Percentiles rank a stretch among this genome's conserved stretches.
These are phyloP conservation scores for Pleurotus sapidus DNA, from an alignment of 768 basidiomycete genomes.

Conservation along the genomic window DNA sequence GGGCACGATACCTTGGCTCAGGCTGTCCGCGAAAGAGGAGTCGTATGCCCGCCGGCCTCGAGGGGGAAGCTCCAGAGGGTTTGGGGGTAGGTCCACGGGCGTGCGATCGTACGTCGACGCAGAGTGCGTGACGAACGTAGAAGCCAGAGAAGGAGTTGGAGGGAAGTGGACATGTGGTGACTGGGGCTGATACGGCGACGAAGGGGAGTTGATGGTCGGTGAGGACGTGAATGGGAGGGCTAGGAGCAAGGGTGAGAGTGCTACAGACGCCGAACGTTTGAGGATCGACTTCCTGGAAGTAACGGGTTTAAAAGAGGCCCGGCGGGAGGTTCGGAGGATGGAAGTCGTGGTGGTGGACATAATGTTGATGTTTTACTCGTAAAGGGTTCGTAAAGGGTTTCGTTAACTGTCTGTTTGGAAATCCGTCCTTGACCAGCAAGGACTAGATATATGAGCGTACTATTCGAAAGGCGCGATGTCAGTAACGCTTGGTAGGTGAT, in stretches of 20 bases:
- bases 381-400: conserved; percentile 7
- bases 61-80: conserved; percentile 49
- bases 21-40: conserved; percentile 19
- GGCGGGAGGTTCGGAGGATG: background rate
- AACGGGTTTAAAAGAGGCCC: conserved; percentile 8
- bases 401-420: background rate
- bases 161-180: conserved; percentile 61
- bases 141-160: conserved; percentile 49
- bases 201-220: conserved; percentile 63
- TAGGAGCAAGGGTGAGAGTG: conserved; percentile 31
- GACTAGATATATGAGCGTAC: background rate
- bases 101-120: conserved; percentile 61
- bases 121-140: conserved; percentile 57
- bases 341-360: conserved; percentile 9
- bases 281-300: conserved; percentile 32
- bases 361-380: conserved; percentile 6
- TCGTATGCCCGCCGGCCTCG: conserved; percentile 49
- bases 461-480: background rate
- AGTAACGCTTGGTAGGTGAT: background rate
- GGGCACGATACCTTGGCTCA: conserved; percentile 7
- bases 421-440: conserved; percentile 12
- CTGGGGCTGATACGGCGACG: conserved; percentile 35
- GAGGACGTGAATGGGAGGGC: conserved; percentile 31
- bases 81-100: conserved; percentile 58
- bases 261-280: conserved; percentile 35